Evolutionary conservation across 495 filamentous ascomycete genomes (phyloP).

Genomic region (Annulohypoxylon moriforme): DNA sequence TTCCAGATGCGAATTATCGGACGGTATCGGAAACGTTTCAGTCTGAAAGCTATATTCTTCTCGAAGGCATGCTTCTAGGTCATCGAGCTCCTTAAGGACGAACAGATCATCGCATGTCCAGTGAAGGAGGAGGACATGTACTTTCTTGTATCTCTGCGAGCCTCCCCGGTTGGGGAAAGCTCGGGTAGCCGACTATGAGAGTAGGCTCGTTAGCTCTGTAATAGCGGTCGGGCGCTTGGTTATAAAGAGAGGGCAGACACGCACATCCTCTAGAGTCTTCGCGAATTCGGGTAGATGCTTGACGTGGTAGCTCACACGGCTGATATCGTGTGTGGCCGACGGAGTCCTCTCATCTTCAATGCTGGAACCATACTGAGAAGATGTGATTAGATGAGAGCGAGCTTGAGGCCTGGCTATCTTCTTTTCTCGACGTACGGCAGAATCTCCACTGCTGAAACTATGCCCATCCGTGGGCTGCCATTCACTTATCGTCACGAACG

Average conservation of each 20-base stretch:
- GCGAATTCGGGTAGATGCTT: conserved; percentile 62
- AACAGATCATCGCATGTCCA: conserved; percentile 67
- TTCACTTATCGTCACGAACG: conserved; percentile 59
- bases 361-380: conserved; percentile 58
- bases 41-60: conserved; percentile 61
- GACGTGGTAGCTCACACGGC: conserved; percentile 64
- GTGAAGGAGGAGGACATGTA: conserved; percentile 63
- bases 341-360: conserved; percentile 52
- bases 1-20: conserved; percentile 61
- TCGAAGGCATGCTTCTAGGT: conserved; percentile 61
- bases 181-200: conserved; percentile 58
- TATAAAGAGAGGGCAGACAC: conserved; percentile 34
- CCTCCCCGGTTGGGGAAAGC: conserved; percentile 61
- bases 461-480: conserved; percentile 54
- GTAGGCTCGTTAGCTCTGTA: conserved; percentile 25
- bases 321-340: conserved; percentile 62
- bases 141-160: conserved; percentile 61
- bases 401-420: conserved; percentile 44
- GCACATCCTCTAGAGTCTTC: conserved; percentile 59
- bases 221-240: neutral
- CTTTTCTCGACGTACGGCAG: conserved; percentile 55
- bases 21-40: conserved; percentile 63
- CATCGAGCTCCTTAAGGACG: conserved; percentile 62
- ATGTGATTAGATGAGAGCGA: conserved; percentile 38
- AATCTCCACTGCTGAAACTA: conserved; percentile 60